Evolutionary conservation across 1,284 basidiomycete species (phyloP), one percentile per base, ranked within the genome.

Genomic region (Grifola frondosa): DNA sequence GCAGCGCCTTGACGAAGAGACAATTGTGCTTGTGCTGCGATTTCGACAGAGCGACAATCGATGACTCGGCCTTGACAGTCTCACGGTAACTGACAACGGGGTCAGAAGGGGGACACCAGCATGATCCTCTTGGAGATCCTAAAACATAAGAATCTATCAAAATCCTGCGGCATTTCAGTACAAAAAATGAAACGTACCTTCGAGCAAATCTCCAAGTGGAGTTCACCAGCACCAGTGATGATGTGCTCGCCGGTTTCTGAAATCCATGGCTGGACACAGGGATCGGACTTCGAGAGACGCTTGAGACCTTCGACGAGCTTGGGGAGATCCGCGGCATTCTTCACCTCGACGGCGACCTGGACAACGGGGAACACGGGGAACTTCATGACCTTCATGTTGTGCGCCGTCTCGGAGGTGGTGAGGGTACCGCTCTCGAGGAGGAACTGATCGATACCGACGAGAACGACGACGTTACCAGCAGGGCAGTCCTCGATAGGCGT

Each of bases 1-100:
- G 96, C 73, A 85, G 58, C 31, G 96, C 96, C 78, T 92, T 93
- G 57, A 88, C 81, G 69, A 87, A 98, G 52, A 98, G 79, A 78
- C 96, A 91, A 71, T 98, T 99, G 85, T 98, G 96, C 83, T 99
- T 99, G 82, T 99, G 98, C 76, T 97, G 96, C 40, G 96, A 98
- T 73, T 99, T 99, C 58, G 96, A 98, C 43, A 99, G 79, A 33
- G 96, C 96, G 54, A 91, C 85, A 64, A 98, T 97, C 46, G 85
- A 85, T 9, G 95, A 97, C 74, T 97, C 91, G 47, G 91, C 75
- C 75, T 88, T 91, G 68, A 98, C 94, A 17, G 95, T 97, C 80
- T 98, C 96, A 73, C 93, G 81, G 78, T 98, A 98, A 48, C 88
- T 90, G 62, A 98, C 95, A 65, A 99, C 96, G 57, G 96, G 96